A percentile compares a stretch with the other conserved stretches of the same genome.
These are phyloP conservation scores for Mycena amicta DNA, from an alignment of 768 basidiomycete species.

Conservation along the genomic window DNA sequence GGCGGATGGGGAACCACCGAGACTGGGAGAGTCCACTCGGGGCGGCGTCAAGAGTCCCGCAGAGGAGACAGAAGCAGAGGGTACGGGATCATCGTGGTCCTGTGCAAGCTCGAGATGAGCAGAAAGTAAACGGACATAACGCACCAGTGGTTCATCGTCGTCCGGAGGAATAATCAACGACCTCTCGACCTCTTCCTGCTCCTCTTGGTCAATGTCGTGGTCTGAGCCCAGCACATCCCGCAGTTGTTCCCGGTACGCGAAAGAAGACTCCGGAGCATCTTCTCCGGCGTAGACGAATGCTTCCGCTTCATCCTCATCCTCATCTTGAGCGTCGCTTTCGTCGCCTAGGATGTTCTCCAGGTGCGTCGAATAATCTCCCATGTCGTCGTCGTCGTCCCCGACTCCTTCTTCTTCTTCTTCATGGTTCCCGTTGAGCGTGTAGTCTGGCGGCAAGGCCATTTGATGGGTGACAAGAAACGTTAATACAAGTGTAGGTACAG, in stretches of 20 bases:
- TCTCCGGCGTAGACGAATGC: constrained; percentile 75
- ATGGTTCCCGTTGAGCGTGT: constrained; percentile 37
- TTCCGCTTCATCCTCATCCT: constrained; percentile 57
- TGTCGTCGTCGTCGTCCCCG: constrained; percentile 42
- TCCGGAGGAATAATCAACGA: constrained; percentile 40
- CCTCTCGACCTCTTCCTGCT: constrained; percentile 44
- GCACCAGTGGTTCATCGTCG: constrained; percentile 34
- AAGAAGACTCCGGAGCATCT: constrained; percentile 53
- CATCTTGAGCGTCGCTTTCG: constrained; percentile 35
- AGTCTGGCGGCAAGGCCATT: constrained; percentile 11
- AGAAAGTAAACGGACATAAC: too few relatives aligned
- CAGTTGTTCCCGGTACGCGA: constrained; percentile 67
- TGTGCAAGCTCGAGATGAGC: too few relatives aligned
- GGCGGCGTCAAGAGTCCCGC: constrained; percentile 41
- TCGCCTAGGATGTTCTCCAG: constrained; percentile 68
- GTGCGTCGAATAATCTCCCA: constrained; percentile 64
- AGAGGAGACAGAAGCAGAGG: constrained; percentile 42
- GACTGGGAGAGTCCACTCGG: constrained; percentile 38
- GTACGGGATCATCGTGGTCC: constrained; percentile 41
- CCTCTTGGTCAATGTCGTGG: constrained; percentile 51
- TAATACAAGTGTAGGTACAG: constrained; percentile 24
- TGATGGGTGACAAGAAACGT: not conserved
- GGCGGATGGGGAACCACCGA: constrained; percentile 34
- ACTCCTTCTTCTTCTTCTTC: too few relatives aligned
- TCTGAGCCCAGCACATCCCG: constrained; percentile 74